Percentiles rank a stretch among this genome's conserved stretches.
Evolutionary conservation across 2,329 filamentous ascomycete genomes (phyloP).

Genomic region (Epichloe festucae): DNA sequence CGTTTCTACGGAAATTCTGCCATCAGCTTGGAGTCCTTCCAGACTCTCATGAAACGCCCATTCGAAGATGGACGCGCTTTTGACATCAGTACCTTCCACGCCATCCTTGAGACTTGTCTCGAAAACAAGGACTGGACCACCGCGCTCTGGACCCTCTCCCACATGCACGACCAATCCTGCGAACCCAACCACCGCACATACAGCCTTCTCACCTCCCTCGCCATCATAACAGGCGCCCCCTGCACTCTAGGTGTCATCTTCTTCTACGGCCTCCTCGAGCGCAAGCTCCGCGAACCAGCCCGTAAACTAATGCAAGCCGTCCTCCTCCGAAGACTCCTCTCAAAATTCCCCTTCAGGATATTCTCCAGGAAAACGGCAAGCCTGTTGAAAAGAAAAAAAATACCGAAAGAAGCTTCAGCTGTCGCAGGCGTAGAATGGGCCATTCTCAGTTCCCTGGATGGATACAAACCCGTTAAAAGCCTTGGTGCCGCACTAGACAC

Average conservation of each 20-base stretch:
- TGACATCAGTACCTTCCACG: slow-evolving; percentile 23
- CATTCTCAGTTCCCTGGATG: slow-evolving; percentile 17
- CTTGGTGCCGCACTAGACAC: slow-evolving; percentile 16
- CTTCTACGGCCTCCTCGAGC: slow-evolving; percentile 20
- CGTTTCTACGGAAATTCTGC: slow-evolving; percentile 20
- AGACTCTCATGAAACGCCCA: slow-evolving; percentile 14
- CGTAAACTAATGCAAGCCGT: slow-evolving; percentile 14
- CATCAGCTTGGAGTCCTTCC: slow-evolving; percentile 14
- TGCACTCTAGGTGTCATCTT: slow-evolving; percentile 18
- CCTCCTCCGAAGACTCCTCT: slow-evolving; percentile 13
- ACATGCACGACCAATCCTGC: slow-evolving; percentile 10
- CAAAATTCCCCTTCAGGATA: slow-evolving; percentile 15
- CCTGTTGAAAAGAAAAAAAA: slow-evolving; percentile 9
- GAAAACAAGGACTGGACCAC: slow-evolving; percentile 17
- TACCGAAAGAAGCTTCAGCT: slow-evolving; percentile 5
- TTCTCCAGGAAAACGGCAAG: slow-evolving; percentile 16
- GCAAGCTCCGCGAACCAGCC: slow-evolving; percentile 15
- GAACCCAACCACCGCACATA: slow-evolving; percentile 21
- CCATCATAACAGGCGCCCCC: slow-evolving; percentile 18
- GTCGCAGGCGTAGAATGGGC: slow-evolving; percentile 18
- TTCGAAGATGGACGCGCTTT: slow-evolving; percentile 13
- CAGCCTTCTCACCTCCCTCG: slow-evolving; percentile 24
- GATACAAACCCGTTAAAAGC: slow-evolving; percentile 15
- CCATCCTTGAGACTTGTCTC: slow-evolving; percentile 22
- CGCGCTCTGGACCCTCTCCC: slow-evolving; percentile 19